Evolutionary conservation across 805 yeast genomes (phyloP).

Genomic region (Ogataea methanolica): DNA sequence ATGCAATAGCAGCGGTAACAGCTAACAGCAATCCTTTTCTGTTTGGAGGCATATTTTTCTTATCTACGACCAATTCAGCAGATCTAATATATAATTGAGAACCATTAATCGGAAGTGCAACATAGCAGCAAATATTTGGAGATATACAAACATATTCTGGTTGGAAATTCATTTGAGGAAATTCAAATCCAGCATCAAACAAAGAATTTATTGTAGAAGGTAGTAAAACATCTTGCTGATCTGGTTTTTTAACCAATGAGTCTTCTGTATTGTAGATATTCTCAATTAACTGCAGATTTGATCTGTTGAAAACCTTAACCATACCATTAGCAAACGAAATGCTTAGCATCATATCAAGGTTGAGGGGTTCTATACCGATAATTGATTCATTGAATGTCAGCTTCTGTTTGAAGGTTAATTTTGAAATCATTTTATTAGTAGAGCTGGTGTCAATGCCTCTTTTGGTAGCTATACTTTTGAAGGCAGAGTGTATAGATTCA

Average conservation of each 20-base stretch:
- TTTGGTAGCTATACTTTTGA: conserved; percentile 19
- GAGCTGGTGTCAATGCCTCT: conserved; percentile 9
- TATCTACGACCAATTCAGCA: conserved; percentile 15
- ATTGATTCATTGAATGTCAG: conserved; percentile 25
- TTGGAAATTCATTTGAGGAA: conserved; percentile 32
- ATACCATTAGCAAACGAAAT: conserved; percentile 39
- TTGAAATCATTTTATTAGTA: neutral
- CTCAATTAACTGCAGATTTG: conserved; percentile 20
- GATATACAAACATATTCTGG: conserved; percentile 41
- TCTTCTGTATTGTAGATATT: conserved; percentile 11
- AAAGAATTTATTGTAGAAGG: conserved; percentile 37
- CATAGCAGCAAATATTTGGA: conserved; percentile 45
- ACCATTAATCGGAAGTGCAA: conserved; percentile 25
- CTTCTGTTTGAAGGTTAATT: conserved; percentile 18
- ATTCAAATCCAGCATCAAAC: conserved; percentile 51
- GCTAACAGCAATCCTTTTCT: conserved; percentile 32
- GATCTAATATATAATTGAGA: conserved; percentile 19
- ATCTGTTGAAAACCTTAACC: conserved; percentile 42
- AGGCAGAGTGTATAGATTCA: conserved; percentile 21
- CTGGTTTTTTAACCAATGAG: neutral
- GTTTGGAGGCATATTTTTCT: conserved; percentile 13
- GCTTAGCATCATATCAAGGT: conserved; percentile 37
- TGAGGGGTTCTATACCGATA: conserved; percentile 27
- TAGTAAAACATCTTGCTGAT: conserved; percentile 11
- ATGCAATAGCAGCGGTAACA: conserved; percentile 57